These are phyloP conservation scores for Debaryomyces fabryi DNA, from an alignment of 1,139 yeast species.

Conservation along the genomic window DNA sequence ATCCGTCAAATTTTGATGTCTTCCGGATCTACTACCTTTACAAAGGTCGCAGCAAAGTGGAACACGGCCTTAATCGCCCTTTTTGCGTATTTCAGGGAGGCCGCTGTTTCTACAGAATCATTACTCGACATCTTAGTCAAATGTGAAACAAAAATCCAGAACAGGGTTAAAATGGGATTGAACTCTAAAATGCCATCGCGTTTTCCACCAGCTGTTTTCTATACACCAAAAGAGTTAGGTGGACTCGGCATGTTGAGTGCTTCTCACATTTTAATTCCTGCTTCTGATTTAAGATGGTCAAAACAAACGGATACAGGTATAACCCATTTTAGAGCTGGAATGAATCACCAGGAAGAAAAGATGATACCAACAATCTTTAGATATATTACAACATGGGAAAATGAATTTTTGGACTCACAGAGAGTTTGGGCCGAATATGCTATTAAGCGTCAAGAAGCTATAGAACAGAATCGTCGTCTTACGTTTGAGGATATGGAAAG, in stretches of 20 bases:
- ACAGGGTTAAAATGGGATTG: constrained; percentile 90
- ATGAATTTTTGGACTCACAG: constrained; percentile 91
- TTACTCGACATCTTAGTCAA: constrained; percentile 82
- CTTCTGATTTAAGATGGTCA: constrained; percentile 90
- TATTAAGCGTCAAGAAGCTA: constrained; percentile 83
- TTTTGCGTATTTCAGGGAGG: constrained; percentile 91
- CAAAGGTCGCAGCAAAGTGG: constrained; percentile 96
- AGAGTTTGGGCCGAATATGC: constrained; percentile 99
- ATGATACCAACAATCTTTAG: constrained; percentile 92
- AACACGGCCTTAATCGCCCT: constrained; percentile 87
- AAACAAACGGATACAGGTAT: constrained; percentile 93
- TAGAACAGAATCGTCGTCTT: constrained; percentile 80
- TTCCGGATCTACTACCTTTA: constrained; percentile 93
- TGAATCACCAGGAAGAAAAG: constrained; percentile 79
- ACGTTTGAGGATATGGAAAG: constrained; percentile 93
- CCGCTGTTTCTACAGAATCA: constrained; percentile 80
- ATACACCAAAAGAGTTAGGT: constrained; percentile 95
- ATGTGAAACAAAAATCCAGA: constrained; percentile 92
- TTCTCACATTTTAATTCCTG: constrained; percentile 91
- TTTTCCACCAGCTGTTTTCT: constrained; percentile 98
- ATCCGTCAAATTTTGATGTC: constrained; percentile 92
- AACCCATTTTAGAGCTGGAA: constrained; percentile 92
- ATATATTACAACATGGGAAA: constrained; percentile 94
- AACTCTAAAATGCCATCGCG: constrained; percentile 98
- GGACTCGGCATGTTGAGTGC: constrained; percentile 98